Evolutionary conservation across 1,284 basidiomycete genomes (phyloP), one percentile per base, ranked within the genome.

Genomic region (Puccinia polysora): DNA sequence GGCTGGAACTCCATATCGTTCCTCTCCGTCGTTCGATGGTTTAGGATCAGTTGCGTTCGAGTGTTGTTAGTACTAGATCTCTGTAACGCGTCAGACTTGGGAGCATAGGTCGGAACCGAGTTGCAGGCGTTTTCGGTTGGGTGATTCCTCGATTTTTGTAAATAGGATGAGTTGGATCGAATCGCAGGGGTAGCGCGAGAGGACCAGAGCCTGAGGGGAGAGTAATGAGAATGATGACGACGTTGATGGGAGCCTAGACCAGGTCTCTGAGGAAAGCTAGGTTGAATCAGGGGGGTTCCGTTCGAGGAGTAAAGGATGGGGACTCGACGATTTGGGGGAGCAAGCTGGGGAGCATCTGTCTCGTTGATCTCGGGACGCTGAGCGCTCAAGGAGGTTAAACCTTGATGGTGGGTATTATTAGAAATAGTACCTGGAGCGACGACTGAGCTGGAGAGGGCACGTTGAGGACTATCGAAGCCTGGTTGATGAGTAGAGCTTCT

Each of bases 271-370:
- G 64, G 64, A 52, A 65, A 65, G 7, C 8, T 65, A 20, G 64
- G 64, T 23, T 55, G 15, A 4, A 65, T 49, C 28, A 65, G 64
- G 14, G 64, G 64, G n/a, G 64, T 65, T 5, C 64, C 64, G 34
- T 65, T 65, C 2, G 64, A 49, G 2, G 64, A 45, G 5, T 53
- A 20, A 2, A 65, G 47, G 30, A 65, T 53, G 20, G 64, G 64
- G 4, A 49, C 49, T 34, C 49, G 47, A 5, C 45, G 15, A 38
- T 14, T 60, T 60, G 10, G 4, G 4, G 23, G 23, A 7, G 4
- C n/a, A 10, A 18, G 53, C 10, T 56, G n/a, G 6, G 20, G n/a
- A 28, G 53, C 25, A 10, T 7, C 53, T n/a, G 8, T 52, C 20
- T 8, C 14, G 20, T 52, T 52, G 10, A 52, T 7, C 25, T 25